These are phyloP conservation scores for Ammopiptanthus mongolicus DNA, from an alignment of 306 rosid genomes.

Conservation along the genomic window DNA sequence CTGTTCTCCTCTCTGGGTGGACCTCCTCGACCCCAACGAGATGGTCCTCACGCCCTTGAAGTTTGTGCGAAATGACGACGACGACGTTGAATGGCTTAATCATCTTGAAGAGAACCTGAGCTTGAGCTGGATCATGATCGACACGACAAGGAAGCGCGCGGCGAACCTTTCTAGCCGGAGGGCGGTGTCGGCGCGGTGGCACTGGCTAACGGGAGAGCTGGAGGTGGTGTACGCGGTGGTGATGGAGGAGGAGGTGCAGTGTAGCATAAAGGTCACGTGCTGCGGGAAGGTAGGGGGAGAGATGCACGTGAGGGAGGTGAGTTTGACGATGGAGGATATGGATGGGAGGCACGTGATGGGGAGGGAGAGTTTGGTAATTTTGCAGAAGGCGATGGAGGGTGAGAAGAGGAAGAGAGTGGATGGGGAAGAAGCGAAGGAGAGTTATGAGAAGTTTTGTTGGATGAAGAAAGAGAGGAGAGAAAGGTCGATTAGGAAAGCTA, in stretches of 20 bases:
- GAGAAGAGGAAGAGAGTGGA: conserved; percentile 40
- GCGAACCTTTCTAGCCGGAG: conserved; percentile 60
- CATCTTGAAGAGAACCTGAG: conserved; percentile 47
- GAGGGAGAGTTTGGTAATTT: conserved; percentile 46
- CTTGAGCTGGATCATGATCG: conserved; percentile 75
- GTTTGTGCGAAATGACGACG: conserved; percentile 13
- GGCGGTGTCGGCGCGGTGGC: conserved; percentile 46
- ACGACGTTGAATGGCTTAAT: conserved; percentile 26
- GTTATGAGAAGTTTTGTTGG: conserved; percentile 27
- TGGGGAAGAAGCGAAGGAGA: conserved; percentile 33
- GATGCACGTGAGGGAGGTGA: conserved; percentile 60
- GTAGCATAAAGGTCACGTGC: conserved; percentile 59
- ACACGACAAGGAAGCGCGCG: conserved; percentile 47
- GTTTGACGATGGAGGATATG: conserved; percentile 56
- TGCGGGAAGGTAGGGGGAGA: conserved; percentile 48
- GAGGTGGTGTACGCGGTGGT: conserved; percentile 45
- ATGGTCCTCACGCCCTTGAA: conserved; percentile 36
- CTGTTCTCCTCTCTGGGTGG: conserved; percentile 58
- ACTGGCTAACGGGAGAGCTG: conserved; percentile 63
- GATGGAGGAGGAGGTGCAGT: conserved; percentile 39
- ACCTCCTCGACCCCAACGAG: conserved; percentile 54
- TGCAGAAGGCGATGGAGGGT: conserved; percentile 46
- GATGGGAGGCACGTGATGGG: conserved; percentile 74
- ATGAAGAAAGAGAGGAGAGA: conserved; percentile 41
- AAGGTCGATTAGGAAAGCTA: conserved; percentile 42